A percentile compares a stretch with the other conserved stretches of the same genome.
These are phyloP conservation scores for Nitzschia inconspicua DNA, from an alignment of 108 stramenopile genomes.

Conservation along the genomic window DNA sequence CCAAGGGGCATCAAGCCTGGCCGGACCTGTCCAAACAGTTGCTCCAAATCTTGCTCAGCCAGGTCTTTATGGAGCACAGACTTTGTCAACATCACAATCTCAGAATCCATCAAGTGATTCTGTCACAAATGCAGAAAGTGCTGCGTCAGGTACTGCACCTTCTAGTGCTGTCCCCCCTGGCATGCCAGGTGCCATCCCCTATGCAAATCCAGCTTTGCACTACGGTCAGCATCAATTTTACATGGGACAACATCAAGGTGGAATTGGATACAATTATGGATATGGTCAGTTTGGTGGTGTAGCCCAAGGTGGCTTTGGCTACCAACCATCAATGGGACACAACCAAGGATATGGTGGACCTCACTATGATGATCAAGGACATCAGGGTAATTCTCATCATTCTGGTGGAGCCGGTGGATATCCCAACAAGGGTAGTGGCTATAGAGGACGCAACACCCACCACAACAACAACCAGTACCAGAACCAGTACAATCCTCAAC, in stretches of 20 bases:
- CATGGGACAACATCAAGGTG: conserved; percentile 46
- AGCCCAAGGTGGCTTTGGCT: conserved; percentile 66
- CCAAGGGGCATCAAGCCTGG: conserved; percentile 7
- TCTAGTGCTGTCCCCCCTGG: conserved; percentile 67
- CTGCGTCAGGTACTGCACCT: conserved; percentile 19
- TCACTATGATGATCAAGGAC: conserved; percentile 66
- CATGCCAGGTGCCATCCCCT: conserved; percentile 69
- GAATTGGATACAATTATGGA: conserved; percentile 55
- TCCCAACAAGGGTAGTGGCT: conserved; percentile 62
- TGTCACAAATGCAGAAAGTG: conserved; percentile 24
- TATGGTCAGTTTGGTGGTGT: conserved; percentile 72
- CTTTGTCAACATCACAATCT: conserved; percentile 19
- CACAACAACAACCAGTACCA: conserved; percentile 61
- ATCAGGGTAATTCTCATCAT: conserved; percentile 39
- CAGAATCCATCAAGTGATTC: no score
- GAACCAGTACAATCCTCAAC: conserved; percentile 67
- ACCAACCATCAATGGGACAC: conserved; percentile 75
- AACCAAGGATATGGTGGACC: conserved; percentile 69
- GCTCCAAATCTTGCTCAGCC: conserved; percentile 37
- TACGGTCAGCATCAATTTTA: conserved; percentile 63
- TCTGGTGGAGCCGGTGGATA: conserved; percentile 56
- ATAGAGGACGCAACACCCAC: conserved; percentile 55
- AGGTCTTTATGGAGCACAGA: conserved; percentile 36
- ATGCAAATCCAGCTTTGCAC: conserved; percentile 54
- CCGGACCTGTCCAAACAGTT: no score